Evolutionary conservation across 1,284 basidiomycete genomes (phyloP).

Genomic region (Naganishia liquefaciens): DNA sequence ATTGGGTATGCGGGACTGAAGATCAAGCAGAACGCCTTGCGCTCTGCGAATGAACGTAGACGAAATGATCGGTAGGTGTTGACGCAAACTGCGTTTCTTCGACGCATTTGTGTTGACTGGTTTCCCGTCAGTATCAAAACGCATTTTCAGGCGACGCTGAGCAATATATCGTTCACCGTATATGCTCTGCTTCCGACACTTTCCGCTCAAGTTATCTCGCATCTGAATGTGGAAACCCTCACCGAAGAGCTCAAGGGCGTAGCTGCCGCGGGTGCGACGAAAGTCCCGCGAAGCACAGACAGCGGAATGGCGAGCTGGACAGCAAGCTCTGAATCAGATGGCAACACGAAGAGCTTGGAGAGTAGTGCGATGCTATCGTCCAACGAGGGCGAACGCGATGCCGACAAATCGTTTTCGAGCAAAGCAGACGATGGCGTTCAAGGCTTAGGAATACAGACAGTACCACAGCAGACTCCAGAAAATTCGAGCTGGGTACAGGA

Average conservation of each 20-base stretch:
- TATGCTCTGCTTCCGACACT: constrained; percentile 53
- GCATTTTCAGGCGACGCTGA: constrained; percentile 50
- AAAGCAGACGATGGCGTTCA: not conserved
- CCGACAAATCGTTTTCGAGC: not conserved
- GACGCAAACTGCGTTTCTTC: not conserved
- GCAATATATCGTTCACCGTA: constrained; percentile 52
- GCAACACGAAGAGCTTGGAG: constrained; percentile 18
- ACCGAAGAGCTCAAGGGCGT: constrained; percentile 44
- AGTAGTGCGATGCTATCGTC: constrained; percentile 18
- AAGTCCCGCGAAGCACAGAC: constrained; percentile 17
- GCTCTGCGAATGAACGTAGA: constrained; percentile 21
- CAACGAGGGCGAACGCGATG: constrained; percentile 3
- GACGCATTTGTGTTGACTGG: not conserved
- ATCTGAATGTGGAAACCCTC: constrained; percentile 48
- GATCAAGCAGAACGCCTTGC: constrained; percentile 18
- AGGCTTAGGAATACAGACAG: constrained; percentile 14
- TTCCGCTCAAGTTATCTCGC: constrained; percentile 44
- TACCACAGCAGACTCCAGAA: not conserved
- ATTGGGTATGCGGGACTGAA: constrained; percentile 16
- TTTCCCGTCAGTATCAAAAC: constrained; percentile 44
- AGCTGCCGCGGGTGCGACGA: constrained; percentile 4
- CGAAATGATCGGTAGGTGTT: constrained; percentile 22
- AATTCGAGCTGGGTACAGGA: constrained; percentile 25
- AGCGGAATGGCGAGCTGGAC: constrained; percentile 23
- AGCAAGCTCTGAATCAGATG: constrained; percentile 24